These are phyloP conservation scores for Vanilla planifolia DNA, from an alignment of 106 monocot species.

Conservation along the genomic window DNA sequence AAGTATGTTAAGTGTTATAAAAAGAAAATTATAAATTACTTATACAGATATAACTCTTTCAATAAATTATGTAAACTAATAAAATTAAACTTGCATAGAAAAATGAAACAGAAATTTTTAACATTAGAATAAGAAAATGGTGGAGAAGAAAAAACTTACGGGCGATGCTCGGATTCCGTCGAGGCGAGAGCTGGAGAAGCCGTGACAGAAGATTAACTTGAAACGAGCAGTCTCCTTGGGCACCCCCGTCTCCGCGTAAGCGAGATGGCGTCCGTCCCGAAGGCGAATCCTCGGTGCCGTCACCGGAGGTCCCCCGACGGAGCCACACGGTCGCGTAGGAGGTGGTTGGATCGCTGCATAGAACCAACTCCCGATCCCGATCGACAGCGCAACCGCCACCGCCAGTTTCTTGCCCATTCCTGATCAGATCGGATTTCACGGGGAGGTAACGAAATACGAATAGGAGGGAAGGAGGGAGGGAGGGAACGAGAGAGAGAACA, in stretches of 20 bases:
- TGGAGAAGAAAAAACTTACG: conserved; percentile 5
- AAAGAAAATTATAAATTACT: too few relatives aligned
- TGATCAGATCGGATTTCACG: not conserved
- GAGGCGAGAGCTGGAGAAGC: conserved; percentile 38
- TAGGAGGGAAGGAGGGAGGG: too few relatives aligned
- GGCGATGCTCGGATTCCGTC: conserved; percentile 31
- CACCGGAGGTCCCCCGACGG: conserved; percentile 49
- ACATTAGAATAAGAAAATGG: not conserved
- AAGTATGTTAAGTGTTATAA: too few relatives aligned
- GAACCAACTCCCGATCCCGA: conserved; percentile 33
- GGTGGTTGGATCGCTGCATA: conserved; percentile 25
- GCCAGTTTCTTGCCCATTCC: not conserved
- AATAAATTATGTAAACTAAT: too few relatives aligned
- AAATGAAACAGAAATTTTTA: not conserved
- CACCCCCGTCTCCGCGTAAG: conserved; percentile 54
- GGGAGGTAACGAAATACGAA: too few relatives aligned
- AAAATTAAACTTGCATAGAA: not conserved
- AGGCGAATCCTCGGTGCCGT: conserved; percentile 48
- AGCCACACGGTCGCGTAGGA: conserved; percentile 28
- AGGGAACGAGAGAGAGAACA: too few relatives aligned
- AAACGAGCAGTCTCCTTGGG: conserved; percentile 25
- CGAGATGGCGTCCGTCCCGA: conserved; percentile 45
- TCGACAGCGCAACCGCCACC: conserved; percentile 13
- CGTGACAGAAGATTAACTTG: conserved; percentile 62
- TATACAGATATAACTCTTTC: too few relatives aligned